Percentiles rank a stretch among this genome's conserved stretches.
These are phyloP conservation scores for Dendrobium huoshanense DNA, from an alignment of 106 monocot genomes.

Conservation along the genomic window DNA sequence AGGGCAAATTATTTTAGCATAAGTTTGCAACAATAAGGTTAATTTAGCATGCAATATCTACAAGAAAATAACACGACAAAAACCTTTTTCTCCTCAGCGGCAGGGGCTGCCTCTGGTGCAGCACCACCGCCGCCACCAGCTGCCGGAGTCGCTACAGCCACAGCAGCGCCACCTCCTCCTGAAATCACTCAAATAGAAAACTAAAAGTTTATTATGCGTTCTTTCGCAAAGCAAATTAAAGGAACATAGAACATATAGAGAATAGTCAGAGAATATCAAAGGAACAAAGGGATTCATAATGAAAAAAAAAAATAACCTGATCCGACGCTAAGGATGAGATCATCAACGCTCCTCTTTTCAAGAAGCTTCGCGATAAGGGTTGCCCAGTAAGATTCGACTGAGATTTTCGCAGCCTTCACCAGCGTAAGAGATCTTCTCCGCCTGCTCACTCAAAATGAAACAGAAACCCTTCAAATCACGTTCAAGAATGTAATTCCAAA, in stretches of 20 bases:
- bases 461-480: background rate
- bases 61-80: background rate
- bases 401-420: slow-evolving; percentile 49
- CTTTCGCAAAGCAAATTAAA: background rate
- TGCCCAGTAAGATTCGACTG: slow-evolving; percentile 57
- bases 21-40: background rate
- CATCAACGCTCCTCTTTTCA: slow-evolving; percentile 50
- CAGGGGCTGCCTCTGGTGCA: slow-evolving; percentile 10
- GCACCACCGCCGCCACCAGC: slow-evolving; percentile 5
- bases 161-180: slow-evolving; percentile 13
- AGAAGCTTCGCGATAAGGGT: slow-evolving; percentile 56
- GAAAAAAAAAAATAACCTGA: slow-evolving; percentile 20
- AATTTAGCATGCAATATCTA: background rate
- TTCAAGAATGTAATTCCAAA: background rate
- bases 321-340: slow-evolving; percentile 51
- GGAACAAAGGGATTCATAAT: too few relatives aligned
- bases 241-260: background rate
- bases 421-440: slow-evolving; percentile 50
- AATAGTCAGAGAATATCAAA: background rate
- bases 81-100: slow-evolving; percentile 29
- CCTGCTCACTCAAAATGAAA: slow-evolving; percentile 11
- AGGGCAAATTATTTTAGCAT: too few relatives aligned
- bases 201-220: background rate
- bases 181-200: background rate
- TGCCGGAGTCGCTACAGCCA: slow-evolving; percentile 11